Conservation (phyloP, 495 filamentous ascomycete genomes). For the Penicillium cataractarum region DNA sequence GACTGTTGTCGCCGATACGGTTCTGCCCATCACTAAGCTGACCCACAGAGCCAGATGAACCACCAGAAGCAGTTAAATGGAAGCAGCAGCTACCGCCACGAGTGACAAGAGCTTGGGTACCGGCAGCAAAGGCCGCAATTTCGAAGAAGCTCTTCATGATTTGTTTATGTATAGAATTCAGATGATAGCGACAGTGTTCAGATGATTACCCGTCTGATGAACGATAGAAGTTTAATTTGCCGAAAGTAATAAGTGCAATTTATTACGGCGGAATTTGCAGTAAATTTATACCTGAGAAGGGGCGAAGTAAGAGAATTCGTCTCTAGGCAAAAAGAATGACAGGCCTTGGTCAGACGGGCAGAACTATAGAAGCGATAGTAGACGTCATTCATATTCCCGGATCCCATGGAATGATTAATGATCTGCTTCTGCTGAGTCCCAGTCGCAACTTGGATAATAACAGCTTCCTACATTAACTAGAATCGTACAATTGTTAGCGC, state of each 20-base stretch:
- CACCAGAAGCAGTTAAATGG: constrained; percentile 47
- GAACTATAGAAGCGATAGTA: neutral
- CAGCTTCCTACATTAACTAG: neutral
- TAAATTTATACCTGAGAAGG: neutral
- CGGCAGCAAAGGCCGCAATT: constrained; percentile 37
- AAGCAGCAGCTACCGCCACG: constrained; percentile 50
- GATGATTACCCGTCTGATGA: neutral
- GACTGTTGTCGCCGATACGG: constrained; percentile 47
- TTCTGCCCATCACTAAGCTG: constrained; percentile 58
- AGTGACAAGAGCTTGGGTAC: constrained; percentile 39
- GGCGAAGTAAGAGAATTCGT: neutral
- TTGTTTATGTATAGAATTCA: neutral
- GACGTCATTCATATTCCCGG: constrained; percentile 9
- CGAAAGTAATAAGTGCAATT: neutral
- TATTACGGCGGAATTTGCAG: neutral
- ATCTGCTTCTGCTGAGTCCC: constrained; percentile 3
- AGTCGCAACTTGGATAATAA: neutral
- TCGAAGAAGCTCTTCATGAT: constrained; percentile 37
- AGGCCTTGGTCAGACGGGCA: neutral
- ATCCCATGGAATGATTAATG: neutral
- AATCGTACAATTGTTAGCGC: constrained; percentile 1
- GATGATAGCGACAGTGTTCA: neutral
- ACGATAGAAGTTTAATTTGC: neutral
- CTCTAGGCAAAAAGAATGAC: neutral
- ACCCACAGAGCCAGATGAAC: constrained; percentile 48